phyloP scores from a whole-genome alignment of 257 asterid genomes.

The Fraxinus quadrangulata region DNA sequence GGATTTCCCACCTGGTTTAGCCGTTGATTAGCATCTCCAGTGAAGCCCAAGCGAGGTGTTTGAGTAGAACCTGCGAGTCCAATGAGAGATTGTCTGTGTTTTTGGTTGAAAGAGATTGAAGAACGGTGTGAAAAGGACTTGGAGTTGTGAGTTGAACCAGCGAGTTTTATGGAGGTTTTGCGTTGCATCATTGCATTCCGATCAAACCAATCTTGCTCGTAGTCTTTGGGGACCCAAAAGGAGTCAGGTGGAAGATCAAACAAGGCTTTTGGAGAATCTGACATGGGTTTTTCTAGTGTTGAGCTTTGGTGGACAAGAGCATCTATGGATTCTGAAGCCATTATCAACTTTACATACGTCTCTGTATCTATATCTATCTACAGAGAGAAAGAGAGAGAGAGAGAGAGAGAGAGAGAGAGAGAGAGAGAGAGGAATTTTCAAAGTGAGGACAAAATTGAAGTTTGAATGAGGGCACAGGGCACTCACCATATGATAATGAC shows the following conservation, averaged over 20 bases:
- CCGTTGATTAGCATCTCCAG: slow-evolving; percentile 26
- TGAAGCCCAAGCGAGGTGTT: slow-evolving; percentile 24
- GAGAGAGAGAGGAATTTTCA: slow-evolving; percentile 7
- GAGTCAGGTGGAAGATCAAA: slow-evolving; percentile 67
- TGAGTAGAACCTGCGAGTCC: slow-evolving; percentile 40
- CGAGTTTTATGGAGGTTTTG: slow-evolving; percentile 49
- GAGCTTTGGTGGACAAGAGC: neutral
- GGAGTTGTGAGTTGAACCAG: slow-evolving; percentile 26
- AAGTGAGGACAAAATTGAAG: slow-evolving; percentile 10
- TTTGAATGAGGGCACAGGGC: slow-evolving; percentile 29
- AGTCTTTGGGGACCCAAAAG: slow-evolving; percentile 46
- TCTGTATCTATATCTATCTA: no score
- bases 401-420: slow-evolving; percentile 9
- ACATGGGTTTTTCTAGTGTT: neutral
- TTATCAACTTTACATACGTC: neutral
- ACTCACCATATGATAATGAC: slow-evolving; percentile 40
- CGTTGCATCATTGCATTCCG: slow-evolving; percentile 61
- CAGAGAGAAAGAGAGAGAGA: neutral
- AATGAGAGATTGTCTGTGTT: slow-evolving; percentile 33
- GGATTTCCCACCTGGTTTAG: slow-evolving; percentile 32
- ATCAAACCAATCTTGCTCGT: slow-evolving; percentile 58
- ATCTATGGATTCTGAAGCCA: slow-evolving; percentile 16
- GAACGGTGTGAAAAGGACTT: slow-evolving; percentile 37
- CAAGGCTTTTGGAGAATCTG: slow-evolving; percentile 27
- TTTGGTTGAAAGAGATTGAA: slow-evolving; percentile 14